Evolutionary conservation across 495 filamentous ascomycete species (phyloP).

Genomic region (Xylaria palmicola): DNA sequence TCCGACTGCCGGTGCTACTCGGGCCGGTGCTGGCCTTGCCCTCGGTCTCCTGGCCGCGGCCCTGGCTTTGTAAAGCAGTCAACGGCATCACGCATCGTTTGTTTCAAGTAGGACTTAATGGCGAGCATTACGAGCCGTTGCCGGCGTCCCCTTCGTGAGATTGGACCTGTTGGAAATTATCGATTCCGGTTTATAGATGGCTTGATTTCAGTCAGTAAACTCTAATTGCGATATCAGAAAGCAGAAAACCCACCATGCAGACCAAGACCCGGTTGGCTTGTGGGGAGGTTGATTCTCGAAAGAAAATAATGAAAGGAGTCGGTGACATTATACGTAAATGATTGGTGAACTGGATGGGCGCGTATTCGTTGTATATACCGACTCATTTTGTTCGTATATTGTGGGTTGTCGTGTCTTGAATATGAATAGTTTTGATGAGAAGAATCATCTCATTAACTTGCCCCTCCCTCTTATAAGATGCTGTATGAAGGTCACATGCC

Average conservation of each 20-base stretch:
- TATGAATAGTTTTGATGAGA: conserved; percentile 4
- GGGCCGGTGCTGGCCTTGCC: conserved; percentile 35
- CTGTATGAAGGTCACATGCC: background rate
- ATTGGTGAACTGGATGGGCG: background rate
- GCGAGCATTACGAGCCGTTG: background rate
- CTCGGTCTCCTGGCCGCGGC: conserved; percentile 42
- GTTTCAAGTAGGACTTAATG: background rate
- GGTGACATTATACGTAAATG: background rate
- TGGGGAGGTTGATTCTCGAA: conserved; percentile 8
- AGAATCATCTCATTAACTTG: background rate
- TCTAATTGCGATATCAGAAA: background rate
- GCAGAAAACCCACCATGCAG: background rate
- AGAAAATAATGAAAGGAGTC: background rate
- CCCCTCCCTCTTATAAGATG: background rate
- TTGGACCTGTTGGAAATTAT: background rate
- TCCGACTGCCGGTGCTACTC: conserved; percentile 32
- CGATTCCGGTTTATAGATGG: background rate
- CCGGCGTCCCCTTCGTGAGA: background rate
- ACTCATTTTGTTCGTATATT: background rate
- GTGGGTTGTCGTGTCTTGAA: conserved; percentile 2
- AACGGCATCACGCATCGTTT: background rate
- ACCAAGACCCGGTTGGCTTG: background rate
- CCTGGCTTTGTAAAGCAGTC: conserved; percentile 39
- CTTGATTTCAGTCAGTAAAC: background rate
- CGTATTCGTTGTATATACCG: background rate